phyloP scores from a whole-genome alignment of 495 filamentous ascomycete species.

The Delitschia confertaspora region DNA sequence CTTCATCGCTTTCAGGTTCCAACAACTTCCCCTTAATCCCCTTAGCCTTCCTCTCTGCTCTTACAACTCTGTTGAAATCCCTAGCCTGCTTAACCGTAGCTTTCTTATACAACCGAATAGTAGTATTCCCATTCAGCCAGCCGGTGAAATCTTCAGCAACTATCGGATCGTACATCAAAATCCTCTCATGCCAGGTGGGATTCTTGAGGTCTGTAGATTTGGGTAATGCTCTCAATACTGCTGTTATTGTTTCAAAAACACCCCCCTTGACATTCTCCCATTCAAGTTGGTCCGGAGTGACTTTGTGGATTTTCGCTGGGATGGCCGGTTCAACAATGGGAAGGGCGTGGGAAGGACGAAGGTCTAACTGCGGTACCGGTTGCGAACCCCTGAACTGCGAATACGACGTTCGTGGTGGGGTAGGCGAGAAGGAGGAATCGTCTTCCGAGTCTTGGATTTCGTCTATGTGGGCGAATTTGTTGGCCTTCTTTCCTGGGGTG shows the following conservation, averaged over 20 bases:
- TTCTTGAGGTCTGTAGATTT: slow-evolving; percentile 41
- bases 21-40: not conserved
- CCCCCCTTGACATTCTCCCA: slow-evolving; percentile 16
- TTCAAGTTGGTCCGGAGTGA: slow-evolving; percentile 3
- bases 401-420: slow-evolving; percentile 29
- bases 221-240: slow-evolving; percentile 48
- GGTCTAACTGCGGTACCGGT: not conserved
- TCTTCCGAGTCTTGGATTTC: slow-evolving; percentile 34
- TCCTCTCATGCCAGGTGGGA: slow-evolving; percentile 79
- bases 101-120: slow-evolving; percentile 15
- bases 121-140: slow-evolving; percentile 65
- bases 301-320: not conserved
- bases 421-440: slow-evolving; percentile 29
- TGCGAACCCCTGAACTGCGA: not conserved
- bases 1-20: not conserved
- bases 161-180: slow-evolving; percentile 89
- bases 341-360: not conserved
- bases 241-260: slow-evolving; percentile 55
- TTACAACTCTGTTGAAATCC: slow-evolving; percentile 9
- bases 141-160: slow-evolving; percentile 74
- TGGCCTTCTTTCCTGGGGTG: slow-evolving; percentile 6
- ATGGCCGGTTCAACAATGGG: no score
- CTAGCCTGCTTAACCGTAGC: slow-evolving; percentile 18
- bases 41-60: not conserved
- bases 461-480: slow-evolving; percentile 30